Evolutionary conservation across 2,329 filamentous ascomycete genomes (phyloP), one percentile per base, ranked within the genome.

Genomic region (Fusarium longipes): DNA sequence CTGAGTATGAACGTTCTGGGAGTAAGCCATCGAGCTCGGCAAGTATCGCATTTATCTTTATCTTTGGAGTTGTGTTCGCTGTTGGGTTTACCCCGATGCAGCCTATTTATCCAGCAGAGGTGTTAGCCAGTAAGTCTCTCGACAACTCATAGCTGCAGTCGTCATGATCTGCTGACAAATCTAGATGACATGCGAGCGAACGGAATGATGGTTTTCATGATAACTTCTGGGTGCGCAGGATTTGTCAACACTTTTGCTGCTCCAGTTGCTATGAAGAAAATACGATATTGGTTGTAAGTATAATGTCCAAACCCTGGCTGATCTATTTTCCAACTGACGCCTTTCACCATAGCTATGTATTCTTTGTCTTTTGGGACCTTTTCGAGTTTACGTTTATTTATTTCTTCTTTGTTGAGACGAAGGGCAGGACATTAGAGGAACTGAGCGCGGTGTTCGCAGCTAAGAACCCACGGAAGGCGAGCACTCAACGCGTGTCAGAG

Each of bases 161-260:
- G 11, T 27, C 27, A 27, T 27, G 8, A 8, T 6, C 3, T 8
- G 11, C 27, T 59, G 4, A 59, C 51, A 3, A 2, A 14, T 12
- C 0, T 10, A 61, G 57, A 61, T 8, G 66, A 69, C n/a, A 70
- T 70, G 67, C 51, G 68, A 20, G 63, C 68, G 8, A 69, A 67
- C 9, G 68, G 64, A 1, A 69, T 69, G 66, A 67, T 67, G 66
- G 11, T 69, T 3, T 65, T 51, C 10, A 27, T 47, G 33, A 52
- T 70, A n/a, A 57, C 52, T 1, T 51, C 62, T 22, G 62, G 65
- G 0, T 54, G 53, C 8, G 67, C 65, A n/a, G 33, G 65, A 3
- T 63, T 68, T 33, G 57, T 70, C 27, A 70, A 68, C 36, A 68
- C 62, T 4, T 70, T 70, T 45, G 69, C 69, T 2, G 62, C 58